A percentile compares a stretch with the other conserved stretches of the same genome.
phyloP scores from a whole-genome alignment of 768 basidiomycete genomes.

The Podaxis sp. region DNA sequence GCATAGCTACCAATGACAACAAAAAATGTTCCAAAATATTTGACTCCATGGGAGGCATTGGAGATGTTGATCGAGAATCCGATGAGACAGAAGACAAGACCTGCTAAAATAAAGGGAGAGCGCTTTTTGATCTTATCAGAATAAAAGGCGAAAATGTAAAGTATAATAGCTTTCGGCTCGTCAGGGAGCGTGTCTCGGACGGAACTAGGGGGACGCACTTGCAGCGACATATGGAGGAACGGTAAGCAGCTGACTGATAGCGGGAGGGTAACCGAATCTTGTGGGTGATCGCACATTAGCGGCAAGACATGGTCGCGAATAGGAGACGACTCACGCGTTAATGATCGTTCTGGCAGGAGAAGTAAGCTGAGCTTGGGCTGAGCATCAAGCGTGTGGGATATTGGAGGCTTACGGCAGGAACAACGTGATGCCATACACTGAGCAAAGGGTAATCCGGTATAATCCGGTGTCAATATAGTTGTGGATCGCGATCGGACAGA shows the following conservation, averaged over 20 bases:
- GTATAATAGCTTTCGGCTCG: constrained; percentile 45
- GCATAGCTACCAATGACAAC: constrained; percentile 64
- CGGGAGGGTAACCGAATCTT: constrained; percentile 58
- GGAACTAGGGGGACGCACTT: constrained; percentile 38
- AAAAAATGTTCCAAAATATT: constrained; percentile 76
- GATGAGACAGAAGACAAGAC: constrained; percentile 48
- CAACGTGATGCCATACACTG: constrained; percentile 70
- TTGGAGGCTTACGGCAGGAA: constrained; percentile 60
- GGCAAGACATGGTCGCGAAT: neutral
- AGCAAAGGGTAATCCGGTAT: neutral
- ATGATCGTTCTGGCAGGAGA: constrained; percentile 53
- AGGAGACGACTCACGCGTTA: constrained; percentile 34
- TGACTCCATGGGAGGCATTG: constrained; percentile 46
- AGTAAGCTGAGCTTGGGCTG: neutral
- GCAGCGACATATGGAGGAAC: constrained; percentile 67
- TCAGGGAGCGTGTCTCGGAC: neutral
- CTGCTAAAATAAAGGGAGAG: constrained; percentile 56
- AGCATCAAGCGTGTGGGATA: neutral
- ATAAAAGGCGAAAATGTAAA: constrained; percentile 52
- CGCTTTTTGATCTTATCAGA: constrained; percentile 59
- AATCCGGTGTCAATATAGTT: neutral
- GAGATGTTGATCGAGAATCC: constrained; percentile 70
- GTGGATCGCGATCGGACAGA: neutral
- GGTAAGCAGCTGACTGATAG: constrained; percentile 64
- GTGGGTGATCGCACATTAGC: neutral